These are phyloP conservation scores for Eremochloa ophiuroides DNA, from an alignment of 176 grass and related monocot species.

Conservation along the genomic window DNA sequence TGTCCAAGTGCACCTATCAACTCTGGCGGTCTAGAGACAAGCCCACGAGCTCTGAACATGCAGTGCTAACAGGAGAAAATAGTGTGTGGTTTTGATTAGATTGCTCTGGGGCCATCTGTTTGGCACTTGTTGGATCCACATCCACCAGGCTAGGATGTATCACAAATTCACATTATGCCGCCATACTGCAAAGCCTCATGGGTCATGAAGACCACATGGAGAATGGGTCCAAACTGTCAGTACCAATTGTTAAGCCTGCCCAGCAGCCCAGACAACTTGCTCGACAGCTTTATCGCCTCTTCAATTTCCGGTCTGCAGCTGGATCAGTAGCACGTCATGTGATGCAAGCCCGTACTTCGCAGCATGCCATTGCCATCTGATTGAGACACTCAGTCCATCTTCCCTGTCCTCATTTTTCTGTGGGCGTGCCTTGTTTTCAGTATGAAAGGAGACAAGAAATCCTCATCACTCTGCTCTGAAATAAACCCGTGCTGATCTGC, in stretches of 20 bases:
- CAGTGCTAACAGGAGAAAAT: not conserved
- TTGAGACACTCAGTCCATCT: not conserved
- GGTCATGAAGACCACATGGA: no score
- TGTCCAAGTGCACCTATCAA: conserved; percentile 3
- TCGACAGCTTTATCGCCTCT: not conserved
- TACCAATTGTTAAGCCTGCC: not conserved
- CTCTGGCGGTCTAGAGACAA: conserved; percentile 23
- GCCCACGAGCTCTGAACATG: conserved; percentile 34
- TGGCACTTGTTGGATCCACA: not conserved
- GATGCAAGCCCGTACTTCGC: not conserved
- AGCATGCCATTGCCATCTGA: not conserved
- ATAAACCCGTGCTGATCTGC: no score
- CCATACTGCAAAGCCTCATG: no score
- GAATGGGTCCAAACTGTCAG: not conserved
- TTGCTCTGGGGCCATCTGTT: conserved; percentile 8
- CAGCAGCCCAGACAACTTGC: not conserved
- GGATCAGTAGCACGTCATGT: conserved; percentile 11
- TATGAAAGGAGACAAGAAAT: not conserved
- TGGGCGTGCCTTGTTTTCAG: not conserved
- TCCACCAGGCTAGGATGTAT: not conserved
- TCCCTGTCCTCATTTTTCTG: not conserved
- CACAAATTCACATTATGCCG: no score
- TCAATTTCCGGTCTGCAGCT: not conserved
- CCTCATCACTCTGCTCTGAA: no score
- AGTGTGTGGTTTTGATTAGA: conserved; percentile 15